These are phyloP conservation scores for Umbilicus rupestris DNA, from an alignment of 164 flowering plant species.

Conservation along the genomic window DNA sequence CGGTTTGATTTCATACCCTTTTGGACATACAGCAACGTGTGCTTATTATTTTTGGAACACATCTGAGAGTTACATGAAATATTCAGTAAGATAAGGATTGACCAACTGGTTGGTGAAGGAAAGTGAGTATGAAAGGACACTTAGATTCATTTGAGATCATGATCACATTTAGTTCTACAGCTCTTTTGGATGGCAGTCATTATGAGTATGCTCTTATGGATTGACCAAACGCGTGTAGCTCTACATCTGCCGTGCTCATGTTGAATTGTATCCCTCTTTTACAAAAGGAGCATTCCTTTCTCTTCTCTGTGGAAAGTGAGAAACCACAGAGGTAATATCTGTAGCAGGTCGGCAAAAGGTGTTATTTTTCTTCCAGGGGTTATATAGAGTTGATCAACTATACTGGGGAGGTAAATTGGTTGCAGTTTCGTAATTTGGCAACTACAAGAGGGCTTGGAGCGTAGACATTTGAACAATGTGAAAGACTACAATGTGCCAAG, in stretches of 20 bases:
- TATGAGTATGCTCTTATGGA: too few species aligned
- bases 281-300: not conserved
- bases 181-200: too few species aligned
- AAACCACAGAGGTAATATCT: not conserved
- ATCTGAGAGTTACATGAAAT: not conserved
- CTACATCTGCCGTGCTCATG: too few species aligned
- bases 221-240: too few species aligned
- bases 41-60: not conserved
- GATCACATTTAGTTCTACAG: not conserved
- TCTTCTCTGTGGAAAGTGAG: not conserved
- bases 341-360: conserved; percentile 6
- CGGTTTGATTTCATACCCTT: conserved; percentile 2
- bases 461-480: not conserved
- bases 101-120: not conserved
- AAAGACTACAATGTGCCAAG: not conserved
- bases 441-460: not conserved
- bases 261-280: not conserved
- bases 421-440: not conserved
- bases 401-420: too few species aligned
- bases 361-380: not conserved
- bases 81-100: not conserved
- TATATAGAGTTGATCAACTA: not conserved
- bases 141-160: not conserved
- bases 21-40: not conserved
- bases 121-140: not conserved